These are phyloP conservation scores for Cladosporium austrohemisphaericum DNA, from an alignment of 2,329 filamentous ascomycete species.

Conservation along the genomic window DNA sequence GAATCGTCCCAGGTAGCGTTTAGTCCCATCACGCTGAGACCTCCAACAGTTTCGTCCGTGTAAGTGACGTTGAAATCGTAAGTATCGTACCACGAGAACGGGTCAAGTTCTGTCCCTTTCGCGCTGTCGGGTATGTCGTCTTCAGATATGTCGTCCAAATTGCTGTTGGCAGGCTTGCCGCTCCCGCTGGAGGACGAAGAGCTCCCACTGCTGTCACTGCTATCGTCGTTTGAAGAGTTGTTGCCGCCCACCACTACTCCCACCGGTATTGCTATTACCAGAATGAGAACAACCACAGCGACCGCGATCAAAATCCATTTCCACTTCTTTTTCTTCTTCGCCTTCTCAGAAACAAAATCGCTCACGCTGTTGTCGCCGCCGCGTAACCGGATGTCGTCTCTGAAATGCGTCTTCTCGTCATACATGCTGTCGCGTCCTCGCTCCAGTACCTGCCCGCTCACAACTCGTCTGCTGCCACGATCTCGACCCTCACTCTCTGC, in stretches of 20 bases:
- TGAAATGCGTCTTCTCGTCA: conserved; percentile 38
- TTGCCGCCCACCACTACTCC: conserved; percentile 46
- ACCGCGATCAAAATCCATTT: conserved; percentile 48
- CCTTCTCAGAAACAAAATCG: conserved; percentile 37
- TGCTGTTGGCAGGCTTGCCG: conserved; percentile 40
- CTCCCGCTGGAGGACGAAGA: conserved; percentile 23
- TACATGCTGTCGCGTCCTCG: conserved; percentile 36
- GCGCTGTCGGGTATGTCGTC: conserved; percentile 52
- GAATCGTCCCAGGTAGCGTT: conserved; percentile 84
- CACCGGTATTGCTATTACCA: conserved; percentile 47
- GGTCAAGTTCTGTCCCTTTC: conserved; percentile 76
- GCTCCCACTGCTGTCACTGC: conserved; percentile 19
- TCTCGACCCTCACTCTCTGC: neutral
- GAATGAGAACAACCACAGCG: conserved; percentile 37
- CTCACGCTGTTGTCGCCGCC: conserved; percentile 37
- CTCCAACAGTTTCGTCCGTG: conserved; percentile 77
- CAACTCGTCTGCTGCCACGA: conserved; percentile 34
- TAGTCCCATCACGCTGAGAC: conserved; percentile 86
- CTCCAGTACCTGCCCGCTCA: conserved; percentile 47
- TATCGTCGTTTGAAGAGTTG: conserved; percentile 24
- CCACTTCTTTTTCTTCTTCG: conserved; percentile 48
- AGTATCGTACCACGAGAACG: conserved; percentile 88
- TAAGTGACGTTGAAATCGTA: conserved; percentile 92
- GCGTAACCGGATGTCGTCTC: conserved; percentile 40
- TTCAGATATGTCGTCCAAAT: conserved; percentile 43